phyloP scores from a whole-genome alignment of 2,329 filamentous ascomycete genomes.

The Aspergillus sp. region DNA sequence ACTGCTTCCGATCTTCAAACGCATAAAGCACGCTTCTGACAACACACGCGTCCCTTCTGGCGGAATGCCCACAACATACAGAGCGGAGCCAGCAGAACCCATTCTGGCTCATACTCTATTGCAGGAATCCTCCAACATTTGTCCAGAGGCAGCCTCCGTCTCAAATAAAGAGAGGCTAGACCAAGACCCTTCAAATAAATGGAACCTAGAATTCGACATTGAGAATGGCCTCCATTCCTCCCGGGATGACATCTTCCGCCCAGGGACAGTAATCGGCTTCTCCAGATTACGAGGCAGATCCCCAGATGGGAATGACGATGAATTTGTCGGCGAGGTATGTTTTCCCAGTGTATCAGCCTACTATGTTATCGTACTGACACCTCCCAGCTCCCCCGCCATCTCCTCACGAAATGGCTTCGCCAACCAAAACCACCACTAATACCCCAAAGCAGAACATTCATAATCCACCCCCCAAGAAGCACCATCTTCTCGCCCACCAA shows the following conservation, averaged over 20 bases:
- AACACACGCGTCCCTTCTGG: neutral
- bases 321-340: constrained; percentile 33
- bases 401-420: constrained; percentile 26
- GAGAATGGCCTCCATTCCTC: constrained; percentile 18
- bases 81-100: constrained; percentile 31
- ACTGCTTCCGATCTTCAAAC: neutral
- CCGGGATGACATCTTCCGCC: constrained; percentile 23
- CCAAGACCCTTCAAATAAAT: constrained; percentile 10
- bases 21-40: neutral
- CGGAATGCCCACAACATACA: constrained; percentile 25
- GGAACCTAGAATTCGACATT: constrained; percentile 30
- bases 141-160: neutral
- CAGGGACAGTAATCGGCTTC: constrained; percentile 33
- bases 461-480: constrained; percentile 34
- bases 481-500: constrained; percentile 31
- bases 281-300: constrained; percentile 27
- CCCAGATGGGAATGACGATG: constrained; percentile 24
- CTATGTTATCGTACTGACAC: neutral
- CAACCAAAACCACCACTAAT: constrained; percentile 1
- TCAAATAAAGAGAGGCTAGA: neutral
- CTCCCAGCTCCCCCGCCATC: constrained; percentile 29
- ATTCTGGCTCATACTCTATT: constrained; percentile 33
- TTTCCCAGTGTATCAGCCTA: neutral
- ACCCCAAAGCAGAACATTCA: constrained; percentile 26
- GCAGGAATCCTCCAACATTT: neutral